These are phyloP conservation scores for Stevia rebaudiana DNA, from an alignment of 140 eudicot genomes.

Conservation along the genomic window DNA sequence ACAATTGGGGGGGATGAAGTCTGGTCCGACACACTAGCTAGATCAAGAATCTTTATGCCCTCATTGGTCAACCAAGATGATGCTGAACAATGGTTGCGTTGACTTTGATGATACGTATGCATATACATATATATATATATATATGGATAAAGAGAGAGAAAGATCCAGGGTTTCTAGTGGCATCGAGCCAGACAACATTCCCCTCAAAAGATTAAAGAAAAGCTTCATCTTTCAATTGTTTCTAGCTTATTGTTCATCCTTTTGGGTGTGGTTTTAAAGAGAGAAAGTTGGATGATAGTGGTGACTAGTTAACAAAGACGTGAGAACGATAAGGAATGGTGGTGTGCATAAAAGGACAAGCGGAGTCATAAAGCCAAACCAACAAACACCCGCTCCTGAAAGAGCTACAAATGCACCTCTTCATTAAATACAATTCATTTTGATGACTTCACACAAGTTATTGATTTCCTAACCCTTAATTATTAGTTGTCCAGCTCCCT, in stretches of 20 bases:
- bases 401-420: conserved; percentile 17
- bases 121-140: not conserved
- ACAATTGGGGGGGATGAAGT: conserved; percentile 76
- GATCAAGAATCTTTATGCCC: conserved; percentile 2
- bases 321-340: conserved; percentile 26
- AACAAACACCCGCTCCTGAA: conserved; percentile 37
- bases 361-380: conserved; percentile 37
- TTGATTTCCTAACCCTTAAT: not conserved
- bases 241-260: conserved; percentile 3
- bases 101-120: not conserved
- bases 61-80: conserved; percentile 11
- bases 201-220: conserved; percentile 44
- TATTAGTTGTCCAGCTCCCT: not conserved
- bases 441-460: not conserved
- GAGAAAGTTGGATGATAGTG: conserved; percentile 1
- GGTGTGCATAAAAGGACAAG: conserved; percentile 34
- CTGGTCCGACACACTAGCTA: conserved; percentile 68
- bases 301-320: conserved; percentile 26
- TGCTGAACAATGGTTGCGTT: not conserved
- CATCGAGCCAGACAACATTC: conserved; percentile 87
- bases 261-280: conserved; percentile 2
- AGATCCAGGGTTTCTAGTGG: conserved; percentile 24
- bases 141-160: conserved; percentile 1
- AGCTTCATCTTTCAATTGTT: conserved; percentile 12
- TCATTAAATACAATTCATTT: conserved; percentile 17